Conservation (phyloP, 441 rosid genomes). For the Brassica balearica region DNA sequence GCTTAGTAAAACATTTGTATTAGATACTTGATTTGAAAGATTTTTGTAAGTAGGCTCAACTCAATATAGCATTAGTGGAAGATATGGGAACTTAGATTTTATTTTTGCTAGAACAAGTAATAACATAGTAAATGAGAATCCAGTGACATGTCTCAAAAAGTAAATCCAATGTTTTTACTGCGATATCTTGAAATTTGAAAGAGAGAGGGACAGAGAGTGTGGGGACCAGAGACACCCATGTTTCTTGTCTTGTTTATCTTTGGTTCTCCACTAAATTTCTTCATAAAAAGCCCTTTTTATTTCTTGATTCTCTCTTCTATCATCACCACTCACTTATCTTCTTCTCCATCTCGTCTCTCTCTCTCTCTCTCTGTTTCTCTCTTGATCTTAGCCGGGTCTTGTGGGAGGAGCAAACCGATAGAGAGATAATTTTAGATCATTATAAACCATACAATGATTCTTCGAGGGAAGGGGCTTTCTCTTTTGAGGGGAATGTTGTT, state of each 20-base stretch:
- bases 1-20: neutral
- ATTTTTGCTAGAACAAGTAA: conserved; percentile 43
- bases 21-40: neutral
- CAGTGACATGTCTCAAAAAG: conserved; percentile 19
- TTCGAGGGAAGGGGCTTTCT: conserved; percentile 44
- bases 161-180: conserved; percentile 41
- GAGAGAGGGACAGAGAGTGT: conserved; percentile 34
- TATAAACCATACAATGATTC: conserved; percentile 35
- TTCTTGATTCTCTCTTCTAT: conserved; percentile 52
- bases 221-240: conserved; percentile 45
- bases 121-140: conserved; percentile 43
- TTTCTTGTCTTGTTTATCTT: conserved; percentile 50
- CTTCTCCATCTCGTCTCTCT: conserved; percentile 25
- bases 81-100: conserved; percentile 16
- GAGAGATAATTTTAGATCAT: conserved; percentile 10
- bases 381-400: conserved; percentile 73
- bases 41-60: conserved; percentile 32
- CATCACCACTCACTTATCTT: conserved; percentile 56
- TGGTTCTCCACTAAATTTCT: conserved; percentile 55
- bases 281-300: conserved; percentile 53
- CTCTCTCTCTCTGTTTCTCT: conserved; percentile 51
- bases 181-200: conserved; percentile 42
- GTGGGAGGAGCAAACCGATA: conserved; percentile 60
- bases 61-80: conserved; percentile 29
- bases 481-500: conserved; percentile 96